Evolutionary conservation across 1,139 yeast species (phyloP), one percentile per base, ranked within the genome.

Genomic region (Suhomyces ambrosiae): DNA sequence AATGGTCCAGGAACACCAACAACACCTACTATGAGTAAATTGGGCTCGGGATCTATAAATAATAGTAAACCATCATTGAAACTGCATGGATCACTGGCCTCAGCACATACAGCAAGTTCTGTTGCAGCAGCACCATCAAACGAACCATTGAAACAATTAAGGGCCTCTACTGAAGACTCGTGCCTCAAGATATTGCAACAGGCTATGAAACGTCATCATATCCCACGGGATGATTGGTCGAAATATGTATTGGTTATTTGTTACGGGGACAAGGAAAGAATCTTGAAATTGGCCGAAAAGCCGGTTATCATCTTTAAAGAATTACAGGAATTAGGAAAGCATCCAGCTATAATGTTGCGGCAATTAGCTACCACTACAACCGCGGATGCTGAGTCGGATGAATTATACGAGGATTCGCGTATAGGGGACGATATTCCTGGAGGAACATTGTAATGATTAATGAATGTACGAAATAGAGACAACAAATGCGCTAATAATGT

Each of bases 291-390:
- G 47, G 87, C 87, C 23, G 98, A 92, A 54, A 86, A 82, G 56
- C 98, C 98, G 0, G 92, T 90, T 11, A 72, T 79, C 21, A 82
- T 90, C n/a, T 88, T 88, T 58, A 86, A 88, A 58, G 96, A 86
- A 54, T 67, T 92, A 32, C 92, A 82, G 55, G 96, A 87, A 47
- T 76, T 82, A 44, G 97, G 97, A 1, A 76, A 85, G 49, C 88
- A 86, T 53, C 97, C 98, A 0, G 88, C 95, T 1, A 89, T 90
- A 42, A 90, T 90, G 97, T 73, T 90, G 38, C 68, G 97, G 47
- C 95, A 87, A 51, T 74, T 85, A 42, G 95, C 90, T 23, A 46
- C 48, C 21, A 45, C 53, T 3, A 48, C 54, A 1, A 52, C 47
- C n/a, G 49, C 49, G 12, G 55, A 50, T n/a, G 80, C 68, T 33